Conservation (phyloP, 148 eudicot species). For the Oxyria digyna region DNA sequence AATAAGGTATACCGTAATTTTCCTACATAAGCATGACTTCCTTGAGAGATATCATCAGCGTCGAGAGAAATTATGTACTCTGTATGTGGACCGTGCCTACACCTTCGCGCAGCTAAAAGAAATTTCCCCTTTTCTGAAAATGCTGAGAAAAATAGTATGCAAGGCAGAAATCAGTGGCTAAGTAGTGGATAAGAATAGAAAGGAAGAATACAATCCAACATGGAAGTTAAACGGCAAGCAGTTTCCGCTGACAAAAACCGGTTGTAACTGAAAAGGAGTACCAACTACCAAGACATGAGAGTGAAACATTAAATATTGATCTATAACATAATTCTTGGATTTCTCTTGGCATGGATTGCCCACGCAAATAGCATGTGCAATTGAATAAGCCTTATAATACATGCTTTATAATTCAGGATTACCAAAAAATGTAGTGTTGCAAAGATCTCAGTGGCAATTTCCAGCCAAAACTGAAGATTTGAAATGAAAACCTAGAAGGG, state of each 20-base stretch:
- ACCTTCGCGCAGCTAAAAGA: slow-evolving; percentile 83
- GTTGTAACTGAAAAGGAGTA: background rate
- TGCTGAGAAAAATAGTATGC: slow-evolving; percentile 31
- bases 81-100: slow-evolving; percentile 61
- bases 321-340: no score
- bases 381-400: background rate
- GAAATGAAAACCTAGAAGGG: background rate
- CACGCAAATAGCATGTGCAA: background rate
- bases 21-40: slow-evolving; percentile 91
- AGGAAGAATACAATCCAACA: background rate
- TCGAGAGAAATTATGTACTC: slow-evolving; percentile 89
- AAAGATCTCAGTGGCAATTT: background rate
- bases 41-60: slow-evolving; percentile 73
- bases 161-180: slow-evolving; percentile 1
- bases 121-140: slow-evolving; percentile 84
- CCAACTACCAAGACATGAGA: background rate
- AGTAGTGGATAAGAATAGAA: background rate
- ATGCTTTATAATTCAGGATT: background rate
- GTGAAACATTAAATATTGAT: background rate
- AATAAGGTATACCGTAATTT: slow-evolving; percentile 51
- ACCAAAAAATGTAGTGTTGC: background rate
- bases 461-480: background rate
- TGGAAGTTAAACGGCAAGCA: background rate
- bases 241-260: background rate
- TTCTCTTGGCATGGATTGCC: background rate